A percentile compares a stretch with the other conserved stretches of the same genome.
Evolutionary conservation across 495 filamentous ascomycete genomes (phyloP).

Genomic region (Venustampulla echinocandica): DNA sequence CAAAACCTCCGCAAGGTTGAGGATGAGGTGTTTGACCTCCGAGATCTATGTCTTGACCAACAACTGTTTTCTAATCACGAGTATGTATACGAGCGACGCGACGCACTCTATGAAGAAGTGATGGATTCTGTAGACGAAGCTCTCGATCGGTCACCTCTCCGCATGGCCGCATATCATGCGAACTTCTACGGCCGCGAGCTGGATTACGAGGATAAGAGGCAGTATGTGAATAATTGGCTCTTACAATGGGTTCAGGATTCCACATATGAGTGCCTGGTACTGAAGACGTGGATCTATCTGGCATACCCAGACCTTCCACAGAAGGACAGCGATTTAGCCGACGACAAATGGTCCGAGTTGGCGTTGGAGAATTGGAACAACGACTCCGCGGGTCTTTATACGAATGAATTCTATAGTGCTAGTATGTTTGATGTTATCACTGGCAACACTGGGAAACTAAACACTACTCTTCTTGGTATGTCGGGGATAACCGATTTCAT

Average conservation of each 20-base stretch:
- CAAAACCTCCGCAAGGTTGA: slow-evolving; percentile 11
- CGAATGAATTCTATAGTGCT: slow-evolving; percentile 6
- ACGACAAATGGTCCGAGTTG: slow-evolving; percentile 17
- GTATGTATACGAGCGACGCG: slow-evolving; percentile 11
- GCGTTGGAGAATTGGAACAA: slow-evolving; percentile 14
- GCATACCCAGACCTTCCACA: slow-evolving; percentile 4
- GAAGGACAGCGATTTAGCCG: background rate
- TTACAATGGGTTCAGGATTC: slow-evolving; percentile 19
- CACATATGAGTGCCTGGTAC: slow-evolving; percentile 5
- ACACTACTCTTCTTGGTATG: background rate
- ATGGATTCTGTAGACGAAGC: slow-evolving; percentile 15
- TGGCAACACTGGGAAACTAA: slow-evolving; percentile 9
- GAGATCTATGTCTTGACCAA: slow-evolving; percentile 11
- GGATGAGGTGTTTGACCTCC: slow-evolving; percentile 11
- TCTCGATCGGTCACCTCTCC: slow-evolving; percentile 12
- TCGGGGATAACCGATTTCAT: slow-evolving; percentile 1
- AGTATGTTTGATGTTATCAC: slow-evolving; percentile 13
- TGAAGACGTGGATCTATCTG: slow-evolving; percentile 10
- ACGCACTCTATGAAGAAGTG: slow-evolving; percentile 14
- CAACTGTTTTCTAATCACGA: slow-evolving; percentile 13
- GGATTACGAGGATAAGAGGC: slow-evolving; percentile 14
- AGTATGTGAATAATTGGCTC: slow-evolving; percentile 20
- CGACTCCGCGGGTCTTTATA: slow-evolving; percentile 8
- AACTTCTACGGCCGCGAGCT: background rate
- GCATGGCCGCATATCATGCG: slow-evolving; percentile 6